Evolutionary conservation across 768 basidiomycete species (phyloP).

Genomic region (Boletus pseudopeckii): DNA sequence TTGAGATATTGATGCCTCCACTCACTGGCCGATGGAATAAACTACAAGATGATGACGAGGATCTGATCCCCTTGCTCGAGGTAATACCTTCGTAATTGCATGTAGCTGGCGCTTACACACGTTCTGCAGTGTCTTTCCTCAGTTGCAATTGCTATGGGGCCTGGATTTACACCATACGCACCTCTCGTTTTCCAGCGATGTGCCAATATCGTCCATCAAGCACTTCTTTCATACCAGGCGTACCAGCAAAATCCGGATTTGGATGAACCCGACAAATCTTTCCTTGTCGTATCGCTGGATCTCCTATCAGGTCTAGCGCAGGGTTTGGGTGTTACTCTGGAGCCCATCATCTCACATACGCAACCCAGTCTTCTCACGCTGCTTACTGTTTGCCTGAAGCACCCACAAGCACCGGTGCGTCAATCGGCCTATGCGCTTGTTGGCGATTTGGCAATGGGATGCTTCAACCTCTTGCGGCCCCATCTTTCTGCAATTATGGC

Average conservation of each 20-base stretch:
- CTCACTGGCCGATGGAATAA: constrained; percentile 87
- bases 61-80: constrained; percentile 93
- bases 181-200: constrained; percentile 92
- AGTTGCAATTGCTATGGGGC: constrained; percentile 93
- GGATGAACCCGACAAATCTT: constrained; percentile 95
- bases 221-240: constrained; percentile 81
- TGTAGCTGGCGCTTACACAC: neutral
- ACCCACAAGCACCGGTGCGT: constrained; percentile 92
- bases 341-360: constrained; percentile 62
- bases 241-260: constrained; percentile 86
- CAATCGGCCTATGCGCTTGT: constrained; percentile 98
- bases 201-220: constrained; percentile 75
- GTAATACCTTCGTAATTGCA: constrained; percentile 41
- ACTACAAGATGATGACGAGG: constrained; percentile 86
- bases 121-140: constrained; percentile 86
- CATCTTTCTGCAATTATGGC: constrained; percentile 87
- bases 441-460: constrained; percentile 96
- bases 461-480: constrained; percentile 82
- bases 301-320: constrained; percentile 94
- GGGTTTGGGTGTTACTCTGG: constrained; percentile 78
- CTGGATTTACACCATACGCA: constrained; percentile 84
- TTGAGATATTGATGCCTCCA: constrained; percentile 96
- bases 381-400: constrained; percentile 87
- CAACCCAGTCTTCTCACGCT: constrained; percentile 78
- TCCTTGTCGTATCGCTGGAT: constrained; percentile 98